These are phyloP conservation scores for Talinum fruticosum DNA, from an alignment of 148 eudicot species.

Conservation along the genomic window DNA sequence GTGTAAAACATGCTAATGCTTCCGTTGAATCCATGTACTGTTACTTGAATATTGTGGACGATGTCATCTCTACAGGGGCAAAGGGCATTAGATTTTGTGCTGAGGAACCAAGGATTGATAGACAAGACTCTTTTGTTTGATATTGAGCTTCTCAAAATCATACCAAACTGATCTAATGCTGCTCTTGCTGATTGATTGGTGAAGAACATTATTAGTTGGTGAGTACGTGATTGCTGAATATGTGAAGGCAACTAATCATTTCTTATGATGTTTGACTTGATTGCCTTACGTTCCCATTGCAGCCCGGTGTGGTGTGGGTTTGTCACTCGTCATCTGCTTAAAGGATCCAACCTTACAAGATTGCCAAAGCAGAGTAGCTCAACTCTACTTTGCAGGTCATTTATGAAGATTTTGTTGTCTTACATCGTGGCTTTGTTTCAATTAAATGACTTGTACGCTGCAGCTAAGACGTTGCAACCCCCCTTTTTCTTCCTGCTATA, in stretches of 20 bases:
- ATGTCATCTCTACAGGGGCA: constrained; percentile 60
- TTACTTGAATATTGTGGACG: not conserved
- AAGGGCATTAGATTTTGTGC: constrained; percentile 89
- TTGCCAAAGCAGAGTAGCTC: not conserved
- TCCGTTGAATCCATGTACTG: constrained; percentile 3
- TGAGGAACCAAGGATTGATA: constrained; percentile 87
- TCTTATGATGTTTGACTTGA: not conserved
- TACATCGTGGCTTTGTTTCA: too few relatives aligned
- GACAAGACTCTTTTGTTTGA: constrained; percentile 95
- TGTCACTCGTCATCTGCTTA: not conserved
- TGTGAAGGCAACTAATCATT: not conserved
- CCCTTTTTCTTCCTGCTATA: not conserved
- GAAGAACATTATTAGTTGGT: not conserved
- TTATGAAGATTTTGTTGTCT: not conserved
- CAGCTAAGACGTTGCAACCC: too few relatives aligned
- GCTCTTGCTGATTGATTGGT: not conserved
- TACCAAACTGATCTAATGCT: constrained; percentile 39
- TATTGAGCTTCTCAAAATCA: constrained; percentile 90
- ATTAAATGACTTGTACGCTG: too few relatives aligned
- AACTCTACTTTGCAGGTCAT: not conserved
- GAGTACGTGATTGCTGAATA: not conserved
- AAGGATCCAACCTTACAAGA: not conserved
- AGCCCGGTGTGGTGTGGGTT: not conserved
- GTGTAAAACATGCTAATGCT: not conserved
- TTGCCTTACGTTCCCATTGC: not conserved